Evolutionary conservation across 1,284 basidiomycete species (phyloP).

Genomic region (Mycena citricolor): DNA sequence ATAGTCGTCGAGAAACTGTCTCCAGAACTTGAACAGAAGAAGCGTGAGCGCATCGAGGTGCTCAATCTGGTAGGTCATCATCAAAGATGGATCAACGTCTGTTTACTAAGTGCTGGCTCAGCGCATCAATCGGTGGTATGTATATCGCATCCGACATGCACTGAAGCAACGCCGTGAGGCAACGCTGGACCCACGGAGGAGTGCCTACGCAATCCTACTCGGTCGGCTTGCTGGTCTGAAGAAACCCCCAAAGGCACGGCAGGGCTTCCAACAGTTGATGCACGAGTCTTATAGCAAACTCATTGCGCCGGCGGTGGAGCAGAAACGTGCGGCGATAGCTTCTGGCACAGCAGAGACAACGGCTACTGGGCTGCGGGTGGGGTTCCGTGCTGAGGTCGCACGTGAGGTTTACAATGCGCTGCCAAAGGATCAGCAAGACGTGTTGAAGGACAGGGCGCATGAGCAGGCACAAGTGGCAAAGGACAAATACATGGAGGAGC

Average conservation of each 20-base stretch:
- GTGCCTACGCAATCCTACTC: not conserved
- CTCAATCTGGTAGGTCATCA: conserved; percentile 2
- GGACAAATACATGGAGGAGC: not conserved
- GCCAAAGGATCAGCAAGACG: not conserved
- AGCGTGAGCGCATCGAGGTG: not conserved
- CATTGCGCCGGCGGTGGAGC: too few species aligned
- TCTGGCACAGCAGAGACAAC: too few species aligned
- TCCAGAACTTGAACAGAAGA: not conserved
- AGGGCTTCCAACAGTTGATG: conserved; percentile 7
- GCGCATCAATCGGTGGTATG: conserved; percentile 1
- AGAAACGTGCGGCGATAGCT: too few species aligned
- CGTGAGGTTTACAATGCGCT: not conserved
- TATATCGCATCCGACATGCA: not conserved
- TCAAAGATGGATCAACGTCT: too few species aligned
- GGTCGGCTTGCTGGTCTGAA: conserved; percentile 3
- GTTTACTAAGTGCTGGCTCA: too few species aligned
- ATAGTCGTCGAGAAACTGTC: not conserved
- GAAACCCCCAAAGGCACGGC: not conserved
- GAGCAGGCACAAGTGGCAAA: conserved; percentile 3
- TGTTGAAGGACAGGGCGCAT: conserved; percentile 3
- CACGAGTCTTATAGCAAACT: conserved; percentile 3
- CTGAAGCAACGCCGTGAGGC: not conserved
- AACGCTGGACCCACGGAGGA: conserved; percentile 1
- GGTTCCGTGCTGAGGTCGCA: conserved; percentile 1
- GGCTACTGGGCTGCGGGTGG: too few species aligned